Evolutionary conservation across 2,329 filamentous ascomycete genomes (phyloP).

Genomic region (Xylaria sp.): DNA sequence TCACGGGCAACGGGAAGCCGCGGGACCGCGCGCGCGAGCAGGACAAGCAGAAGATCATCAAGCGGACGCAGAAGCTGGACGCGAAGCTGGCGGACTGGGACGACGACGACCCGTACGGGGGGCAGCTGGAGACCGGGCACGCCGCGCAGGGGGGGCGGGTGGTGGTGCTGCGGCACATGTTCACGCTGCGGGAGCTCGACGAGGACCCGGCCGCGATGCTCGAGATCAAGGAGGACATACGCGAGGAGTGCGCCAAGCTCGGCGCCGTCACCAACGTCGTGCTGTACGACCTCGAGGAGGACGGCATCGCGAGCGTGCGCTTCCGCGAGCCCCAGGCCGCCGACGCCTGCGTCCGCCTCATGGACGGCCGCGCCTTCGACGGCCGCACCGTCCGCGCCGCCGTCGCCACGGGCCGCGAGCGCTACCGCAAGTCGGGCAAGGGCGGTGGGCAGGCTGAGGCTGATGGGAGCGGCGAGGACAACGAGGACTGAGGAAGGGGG

Average conservation of each 20-base stretch:
- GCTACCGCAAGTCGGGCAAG: constrained; percentile 70
- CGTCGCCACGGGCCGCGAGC: constrained; percentile 70
- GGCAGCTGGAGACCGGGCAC: constrained; percentile 51
- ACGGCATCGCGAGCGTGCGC: constrained; percentile 83
- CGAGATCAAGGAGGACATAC: constrained; percentile 93
- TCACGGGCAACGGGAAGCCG: constrained; percentile 48
- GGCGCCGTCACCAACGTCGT: constrained; percentile 90
- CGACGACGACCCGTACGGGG: constrained; percentile 73
- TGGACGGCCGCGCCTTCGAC: constrained; percentile 81
- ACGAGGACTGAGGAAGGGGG: constrained; percentile 26
- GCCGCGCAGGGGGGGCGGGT: constrained; percentile 72
- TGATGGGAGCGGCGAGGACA: constrained; percentile 30
- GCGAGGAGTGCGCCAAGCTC: constrained; percentile 84
- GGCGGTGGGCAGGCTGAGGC: constrained; percentile 46
- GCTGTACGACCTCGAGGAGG: constrained; percentile 82
- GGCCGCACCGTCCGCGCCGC: constrained; percentile 72
- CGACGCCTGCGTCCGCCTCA: constrained; percentile 69
- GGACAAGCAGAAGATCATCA: constrained; percentile 88
- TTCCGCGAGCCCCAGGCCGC: constrained; percentile 76
- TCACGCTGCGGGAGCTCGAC: constrained; percentile 81
- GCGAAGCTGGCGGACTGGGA: constrained; percentile 95
- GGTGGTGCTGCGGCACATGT: constrained; percentile 91
- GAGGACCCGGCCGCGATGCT: constrained; percentile 81
- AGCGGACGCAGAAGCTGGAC: constrained; percentile 86
- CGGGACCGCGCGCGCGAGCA: constrained; percentile 55